Conservation (phyloP, 1,139 yeast genomes). For the Fermentozyma sake region DNA sequence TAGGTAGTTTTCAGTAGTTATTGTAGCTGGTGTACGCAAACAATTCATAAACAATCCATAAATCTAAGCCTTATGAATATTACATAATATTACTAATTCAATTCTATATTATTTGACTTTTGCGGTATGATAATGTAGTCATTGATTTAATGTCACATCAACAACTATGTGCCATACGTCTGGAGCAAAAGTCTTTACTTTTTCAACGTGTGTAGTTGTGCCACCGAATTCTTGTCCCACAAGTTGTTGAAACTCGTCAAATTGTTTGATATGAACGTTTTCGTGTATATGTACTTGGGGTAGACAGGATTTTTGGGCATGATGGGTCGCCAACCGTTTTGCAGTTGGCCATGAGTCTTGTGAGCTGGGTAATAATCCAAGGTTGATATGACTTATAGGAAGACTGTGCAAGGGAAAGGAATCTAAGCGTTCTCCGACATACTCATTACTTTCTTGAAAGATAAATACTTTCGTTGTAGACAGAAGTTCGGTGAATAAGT, state of each 20-base stretch:
- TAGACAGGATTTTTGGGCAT: no score
- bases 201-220: conserved; percentile 38
- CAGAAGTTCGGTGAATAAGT: conserved; percentile 6
- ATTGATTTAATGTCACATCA: no score
- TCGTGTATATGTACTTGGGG: conserved; percentile 48
- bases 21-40: no score
- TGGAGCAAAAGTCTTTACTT: conserved; percentile 82
- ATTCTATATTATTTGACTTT: no score
- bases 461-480: conserved; percentile 28
- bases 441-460: conserved; percentile 61
- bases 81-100: conserved; percentile 2
- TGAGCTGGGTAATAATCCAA: conserved; percentile 76
- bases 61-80: not conserved
- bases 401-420: conserved; percentile 14
- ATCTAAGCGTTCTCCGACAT: conserved; percentile 38
- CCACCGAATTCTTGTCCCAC: conserved; percentile 8
- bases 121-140: no score
- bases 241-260: conserved; percentile 28
- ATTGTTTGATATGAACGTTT: conserved; percentile 49
- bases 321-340: conserved; percentile 13
- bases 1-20: no score
- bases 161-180: conserved; percentile 77
- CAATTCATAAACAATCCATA: no score
- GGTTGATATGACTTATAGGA: conserved; percentile 58
- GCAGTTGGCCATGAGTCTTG: conserved; percentile 57